A percentile compares a stretch with the other conserved stretches of the same genome.
Evolutionary conservation across 345 rosid genomes (phyloP).

Genomic region (Bretschneidera sinensis): DNA sequence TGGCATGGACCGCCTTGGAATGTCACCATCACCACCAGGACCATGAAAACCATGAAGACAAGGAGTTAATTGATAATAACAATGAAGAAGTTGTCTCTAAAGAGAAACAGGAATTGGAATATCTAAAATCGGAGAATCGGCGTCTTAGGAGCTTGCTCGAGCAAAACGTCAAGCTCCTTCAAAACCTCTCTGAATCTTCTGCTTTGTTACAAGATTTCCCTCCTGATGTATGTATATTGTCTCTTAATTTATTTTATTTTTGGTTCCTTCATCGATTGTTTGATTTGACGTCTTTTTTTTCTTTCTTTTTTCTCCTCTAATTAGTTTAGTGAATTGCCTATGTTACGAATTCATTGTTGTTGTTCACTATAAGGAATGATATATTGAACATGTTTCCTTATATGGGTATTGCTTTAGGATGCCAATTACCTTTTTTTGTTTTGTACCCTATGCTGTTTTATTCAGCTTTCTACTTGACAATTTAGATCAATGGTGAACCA

Average conservation of each 20-base stretch:
- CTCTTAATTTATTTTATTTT: not conserved
- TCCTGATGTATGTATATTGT: conserved; percentile 53
- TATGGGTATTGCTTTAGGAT: not conserved
- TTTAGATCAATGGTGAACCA: no score
- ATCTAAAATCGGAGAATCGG: conserved; percentile 56
- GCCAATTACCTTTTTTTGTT: no score
- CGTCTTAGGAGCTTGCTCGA: conserved; percentile 61
- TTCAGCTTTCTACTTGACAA: no score
- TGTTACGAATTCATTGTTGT: not conserved
- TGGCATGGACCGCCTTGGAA: conserved; percentile 81
- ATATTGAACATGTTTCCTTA: not conserved
- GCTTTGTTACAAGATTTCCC: conserved; percentile 60
- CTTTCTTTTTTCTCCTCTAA: not conserved
- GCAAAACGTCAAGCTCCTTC: conserved; percentile 67
- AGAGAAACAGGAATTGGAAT: conserved; percentile 48
- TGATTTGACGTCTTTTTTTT: not conserved
- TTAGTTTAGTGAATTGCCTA: not conserved
- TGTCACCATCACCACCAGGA: conserved; percentile 32
- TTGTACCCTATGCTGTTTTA: not conserved
- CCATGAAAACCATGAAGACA: conserved; percentile 12
- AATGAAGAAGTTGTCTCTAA: not conserved
- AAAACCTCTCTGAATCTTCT: conserved; percentile 66
- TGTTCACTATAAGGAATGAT: not conserved
- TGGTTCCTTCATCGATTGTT: not conserved
- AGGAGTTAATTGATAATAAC: not conserved